A percentile compares a stretch with the other conserved stretches of the same genome.
Evolutionary conservation across 176 grass and related monocot species (phyloP).

Genomic region (Calamus simplicifolius): DNA sequence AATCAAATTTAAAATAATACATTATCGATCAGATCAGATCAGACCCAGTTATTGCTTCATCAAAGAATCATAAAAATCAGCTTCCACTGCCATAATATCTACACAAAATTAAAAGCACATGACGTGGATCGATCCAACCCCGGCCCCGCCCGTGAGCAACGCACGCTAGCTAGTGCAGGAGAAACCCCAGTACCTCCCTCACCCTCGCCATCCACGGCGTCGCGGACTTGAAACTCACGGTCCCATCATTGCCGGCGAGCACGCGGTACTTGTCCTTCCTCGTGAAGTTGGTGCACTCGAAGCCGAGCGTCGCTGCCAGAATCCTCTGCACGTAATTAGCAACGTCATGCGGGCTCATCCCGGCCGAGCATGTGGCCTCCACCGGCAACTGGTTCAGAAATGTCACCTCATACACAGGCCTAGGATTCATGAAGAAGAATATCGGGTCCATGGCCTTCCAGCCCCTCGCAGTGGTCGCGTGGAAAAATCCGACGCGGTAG

Average conservation of each 20-base stretch:
- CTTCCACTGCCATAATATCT: too few species aligned
- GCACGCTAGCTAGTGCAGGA: constrained; percentile 48
- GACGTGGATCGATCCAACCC: too few species aligned
- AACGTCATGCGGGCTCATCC: constrained; percentile 68
- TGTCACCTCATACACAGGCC: constrained; percentile 82
- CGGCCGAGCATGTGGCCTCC: constrained; percentile 63
- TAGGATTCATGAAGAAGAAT: constrained; percentile 99
- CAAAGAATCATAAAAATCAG: too few species aligned
- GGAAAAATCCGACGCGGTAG: constrained; percentile 79
- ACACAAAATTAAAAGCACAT: too few species aligned
- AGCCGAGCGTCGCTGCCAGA: constrained; percentile 72
- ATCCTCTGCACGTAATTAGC: constrained; percentile 95
- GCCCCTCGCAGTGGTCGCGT: constrained; percentile 83
- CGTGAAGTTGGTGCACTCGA: constrained; percentile 92
- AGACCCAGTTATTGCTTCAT: too few species aligned
- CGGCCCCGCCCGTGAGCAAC: too few species aligned
- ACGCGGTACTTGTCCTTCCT: constrained; percentile 88
- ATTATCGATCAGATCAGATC: too few species aligned
- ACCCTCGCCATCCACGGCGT: constrained; percentile 13
- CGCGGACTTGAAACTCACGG: constrained; percentile 33
- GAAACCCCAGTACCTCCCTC: constrained; percentile 31
- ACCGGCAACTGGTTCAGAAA: constrained; percentile 78
- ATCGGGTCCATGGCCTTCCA: constrained; percentile 99
- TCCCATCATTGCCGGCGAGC: constrained; percentile 79
- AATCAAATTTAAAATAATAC: too few species aligned